Evolutionary conservation across 495 filamentous ascomycete species (phyloP), one percentile per base, ranked within the genome.

Genomic region (Evansstolkia leycettana): DNA sequence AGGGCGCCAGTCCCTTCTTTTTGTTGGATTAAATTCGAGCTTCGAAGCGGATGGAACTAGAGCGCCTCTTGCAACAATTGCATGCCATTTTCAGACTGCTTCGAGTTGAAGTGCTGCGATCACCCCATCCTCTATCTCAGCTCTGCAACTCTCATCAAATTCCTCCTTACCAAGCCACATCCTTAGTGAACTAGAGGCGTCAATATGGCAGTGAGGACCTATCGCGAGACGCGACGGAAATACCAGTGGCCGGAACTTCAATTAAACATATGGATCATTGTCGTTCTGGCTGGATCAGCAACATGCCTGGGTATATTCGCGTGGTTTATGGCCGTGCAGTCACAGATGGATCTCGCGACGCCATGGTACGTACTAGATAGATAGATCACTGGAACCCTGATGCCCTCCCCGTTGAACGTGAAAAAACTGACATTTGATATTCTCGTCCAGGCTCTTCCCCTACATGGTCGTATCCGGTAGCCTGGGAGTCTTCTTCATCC

Each of bases 211-310:
- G 42, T 46, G 16, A 33, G 30, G 24, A 36, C 46, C 36, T 52
- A 51, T 38, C 53, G 33, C 12, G 38, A 40, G 26, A 31, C 37
- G 13, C 65, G 76, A 20, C 75, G 81, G 41, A 75, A 72, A 41
- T 95, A 94, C 69, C 79, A 80, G 69, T 99, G 90, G 90, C 92
- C 92, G 2, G 84, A 92, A 48, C 61, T 82, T 37, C 84, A 92
- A 54, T 73, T 99, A 36, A 93, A 93, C 54, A 61, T 95, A 45
- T 94, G 92, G 83, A 78, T 92, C 43, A 68, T 96, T 43, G 69
- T 92, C 45, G 86, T 95, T 64, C 67, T 96, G 1, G 73, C 80
- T 0, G 76, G 81, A 5, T 78, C 79, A 0, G 72, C 79, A 39
- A 78, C 77, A 37, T 82, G 88, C 31, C 71, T 96, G 16, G 92